Evolutionary conservation across 2,329 filamentous ascomycete species (phyloP).

Genomic region (Albifimbria verrucaria): DNA sequence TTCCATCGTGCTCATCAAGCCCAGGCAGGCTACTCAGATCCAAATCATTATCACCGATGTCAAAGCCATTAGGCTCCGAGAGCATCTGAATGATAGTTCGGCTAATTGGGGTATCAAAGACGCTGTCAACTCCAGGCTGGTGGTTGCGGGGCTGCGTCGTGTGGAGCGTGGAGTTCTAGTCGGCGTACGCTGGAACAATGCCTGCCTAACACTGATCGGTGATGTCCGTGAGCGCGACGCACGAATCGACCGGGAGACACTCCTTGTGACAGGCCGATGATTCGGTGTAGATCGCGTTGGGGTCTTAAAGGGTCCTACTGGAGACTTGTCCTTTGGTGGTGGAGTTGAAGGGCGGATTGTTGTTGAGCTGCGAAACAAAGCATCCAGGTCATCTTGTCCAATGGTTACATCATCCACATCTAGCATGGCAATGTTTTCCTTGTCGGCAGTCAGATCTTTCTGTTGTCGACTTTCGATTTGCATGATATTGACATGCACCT

Average conservation of each 20-base stretch:
- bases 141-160: conserved; percentile 41
- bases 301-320: conserved; percentile 50
- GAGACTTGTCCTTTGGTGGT: conserved; percentile 41
- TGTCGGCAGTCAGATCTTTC: conserved; percentile 32
- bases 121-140: conserved; percentile 32
- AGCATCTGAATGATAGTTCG: conserved; percentile 62
- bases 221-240: conserved; percentile 38
- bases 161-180: conserved; percentile 36
- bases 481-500: conserved; percentile 52
- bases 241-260: conserved; percentile 54
- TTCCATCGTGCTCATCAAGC: conserved; percentile 35
- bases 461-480: conserved; percentile 36
- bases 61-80: conserved; percentile 49
- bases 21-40: conserved; percentile 38
- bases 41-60: conserved; percentile 38
- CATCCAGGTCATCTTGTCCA: conserved; percentile 53
- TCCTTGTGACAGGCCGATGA: conserved; percentile 59
- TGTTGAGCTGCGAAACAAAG: conserved; percentile 63
- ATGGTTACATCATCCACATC: conserved; percentile 28
- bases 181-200: conserved; percentile 45
- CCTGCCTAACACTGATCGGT: conserved; percentile 33
- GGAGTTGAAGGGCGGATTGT: conserved; percentile 46
- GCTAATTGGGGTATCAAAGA: conserved; percentile 56
- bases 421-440: conserved; percentile 45
- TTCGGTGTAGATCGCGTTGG: conserved; percentile 60